Evolutionary conservation across 73 alveolate species (phyloP).

Genomic region (Breviolum minutum): DNA sequence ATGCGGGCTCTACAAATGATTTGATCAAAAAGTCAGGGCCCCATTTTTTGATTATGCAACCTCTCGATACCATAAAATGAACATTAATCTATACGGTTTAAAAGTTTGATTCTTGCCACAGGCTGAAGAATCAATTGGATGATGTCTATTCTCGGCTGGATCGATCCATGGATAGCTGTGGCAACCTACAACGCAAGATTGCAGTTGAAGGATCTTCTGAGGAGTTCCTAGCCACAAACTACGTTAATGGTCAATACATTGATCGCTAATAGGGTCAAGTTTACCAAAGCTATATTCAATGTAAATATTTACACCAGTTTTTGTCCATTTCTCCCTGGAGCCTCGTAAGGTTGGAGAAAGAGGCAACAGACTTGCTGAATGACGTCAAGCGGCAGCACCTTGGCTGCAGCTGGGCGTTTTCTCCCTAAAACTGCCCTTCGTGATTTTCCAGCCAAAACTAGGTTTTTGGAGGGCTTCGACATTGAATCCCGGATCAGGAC

Average conservation of each 20-base stretch:
- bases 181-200: background rate
- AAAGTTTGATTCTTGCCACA: too few relatives aligned
- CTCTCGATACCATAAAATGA: too few relatives aligned
- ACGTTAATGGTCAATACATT: too few relatives aligned
- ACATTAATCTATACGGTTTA: too few relatives aligned
- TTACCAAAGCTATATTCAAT: too few relatives aligned
- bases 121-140: background rate
- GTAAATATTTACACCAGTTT: too few relatives aligned
- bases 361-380: background rate
- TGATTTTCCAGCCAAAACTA: background rate
- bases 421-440: background rate
- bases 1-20: background rate
- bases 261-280: too few relatives aligned
- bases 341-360: background rate
- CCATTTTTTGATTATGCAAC: too few relatives aligned
- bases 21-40: background rate
- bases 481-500: background rate
- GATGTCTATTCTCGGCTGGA: background rate
- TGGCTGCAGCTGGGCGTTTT: background rate
- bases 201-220: background rate
- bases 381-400: background rate
- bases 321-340: background rate
- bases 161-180: background rate
- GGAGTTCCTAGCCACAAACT: too few relatives aligned
- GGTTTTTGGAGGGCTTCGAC: background rate